Conservation (phyloP, 352 stramenopile species). For the Blastocystis sp. region DNA sequence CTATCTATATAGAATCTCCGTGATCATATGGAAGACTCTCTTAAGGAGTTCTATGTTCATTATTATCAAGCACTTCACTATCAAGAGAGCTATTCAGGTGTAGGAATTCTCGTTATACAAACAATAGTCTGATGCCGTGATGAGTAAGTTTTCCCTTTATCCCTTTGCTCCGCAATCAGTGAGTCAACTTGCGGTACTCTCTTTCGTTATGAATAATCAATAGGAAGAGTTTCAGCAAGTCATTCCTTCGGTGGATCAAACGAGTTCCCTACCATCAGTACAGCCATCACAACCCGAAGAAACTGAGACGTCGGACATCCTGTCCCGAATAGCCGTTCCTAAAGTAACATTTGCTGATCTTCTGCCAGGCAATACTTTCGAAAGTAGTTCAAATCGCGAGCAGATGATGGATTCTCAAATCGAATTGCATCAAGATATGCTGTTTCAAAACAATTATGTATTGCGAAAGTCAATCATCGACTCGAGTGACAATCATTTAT, state of each 20-base stretch:
- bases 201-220: not conserved
- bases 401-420: slow-evolving; percentile 42
- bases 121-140: not conserved
- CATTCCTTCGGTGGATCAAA: not conserved
- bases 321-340: not conserved
- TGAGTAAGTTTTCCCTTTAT: slow-evolving; percentile 38
- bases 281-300: not conserved
- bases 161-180: slow-evolving; percentile 42
- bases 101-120: not conserved
- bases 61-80: slow-evolving; percentile 37
- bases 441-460: slow-evolving; percentile 58
- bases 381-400: not conserved
- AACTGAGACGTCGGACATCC: not conserved
- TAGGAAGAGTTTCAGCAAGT: slow-evolving; percentile 2
- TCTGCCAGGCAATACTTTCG: not conserved
- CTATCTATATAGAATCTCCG: not conserved
- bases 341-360: not conserved
- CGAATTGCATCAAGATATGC: slow-evolving; percentile 49
- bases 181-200: not conserved
- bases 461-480: not conserved
- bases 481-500: not conserved
- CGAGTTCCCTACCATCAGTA: not conserved
- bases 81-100: slow-evolving; percentile 31
- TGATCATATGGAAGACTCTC: slow-evolving; percentile 36
- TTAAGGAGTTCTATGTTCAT: slow-evolving; percentile 11